phyloP scores from a whole-genome alignment of 371 early-diverging fungal genomes.

The Blyttiomyces sp. region DNA sequence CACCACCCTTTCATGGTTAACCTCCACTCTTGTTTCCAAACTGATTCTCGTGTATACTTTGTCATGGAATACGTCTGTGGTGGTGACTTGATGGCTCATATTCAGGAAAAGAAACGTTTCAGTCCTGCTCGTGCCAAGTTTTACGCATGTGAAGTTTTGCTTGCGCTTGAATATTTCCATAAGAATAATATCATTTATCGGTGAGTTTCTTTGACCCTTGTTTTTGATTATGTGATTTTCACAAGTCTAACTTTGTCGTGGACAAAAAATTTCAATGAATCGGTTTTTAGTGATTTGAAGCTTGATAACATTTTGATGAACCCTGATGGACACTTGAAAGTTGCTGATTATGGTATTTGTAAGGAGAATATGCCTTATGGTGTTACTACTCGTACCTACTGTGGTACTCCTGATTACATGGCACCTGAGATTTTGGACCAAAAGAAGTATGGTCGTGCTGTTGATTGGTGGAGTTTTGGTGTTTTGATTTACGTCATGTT shows the following conservation, averaged over 20 bases:
- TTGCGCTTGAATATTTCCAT: constrained; percentile 66
- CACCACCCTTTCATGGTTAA: constrained; percentile 66
- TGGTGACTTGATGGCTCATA: constrained; percentile 70
- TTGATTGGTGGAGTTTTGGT: constrained; percentile 73
- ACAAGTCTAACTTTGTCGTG: no score
- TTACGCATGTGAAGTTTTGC: constrained; percentile 64
- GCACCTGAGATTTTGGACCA: constrained; percentile 65
- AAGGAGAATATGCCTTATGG: constrained; percentile 57
- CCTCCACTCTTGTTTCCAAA: constrained; percentile 60
- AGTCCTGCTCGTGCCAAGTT: constrained; percentile 49
- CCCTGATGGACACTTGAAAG: constrained; percentile 58
- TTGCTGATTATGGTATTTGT: constrained; percentile 74
- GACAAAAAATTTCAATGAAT: neutral
- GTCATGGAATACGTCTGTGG: constrained; percentile 73
- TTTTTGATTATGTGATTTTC: no score
- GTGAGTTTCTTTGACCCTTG: constrained; percentile 14
- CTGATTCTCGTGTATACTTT: constrained; percentile 57
- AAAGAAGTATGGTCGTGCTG: constrained; percentile 52
- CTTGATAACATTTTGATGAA: constrained; percentile 49
- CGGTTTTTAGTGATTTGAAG: constrained; percentile 43
- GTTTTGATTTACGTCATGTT: constrained; percentile 69
- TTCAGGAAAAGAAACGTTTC: constrained; percentile 46
- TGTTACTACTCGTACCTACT: constrained; percentile 55
- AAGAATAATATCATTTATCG: constrained; percentile 62
- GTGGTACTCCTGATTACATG: constrained; percentile 76